Conservation (phyloP, 805 yeast genomes). For the Ogataea pini region DNA sequence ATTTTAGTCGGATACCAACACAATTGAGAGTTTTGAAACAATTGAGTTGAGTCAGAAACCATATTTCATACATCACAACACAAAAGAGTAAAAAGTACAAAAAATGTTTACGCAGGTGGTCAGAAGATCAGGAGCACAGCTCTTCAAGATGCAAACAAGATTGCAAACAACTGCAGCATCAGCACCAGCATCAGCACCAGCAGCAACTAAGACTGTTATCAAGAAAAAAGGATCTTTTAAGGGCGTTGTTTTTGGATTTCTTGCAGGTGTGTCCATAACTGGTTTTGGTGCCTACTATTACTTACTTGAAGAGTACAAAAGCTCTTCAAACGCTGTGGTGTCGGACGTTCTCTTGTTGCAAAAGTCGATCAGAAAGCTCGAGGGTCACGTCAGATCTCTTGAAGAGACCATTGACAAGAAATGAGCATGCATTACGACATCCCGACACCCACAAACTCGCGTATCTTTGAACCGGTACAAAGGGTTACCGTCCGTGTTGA, state of each 20-base stretch:
- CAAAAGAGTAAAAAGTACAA: background rate
- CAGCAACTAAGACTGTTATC: slow-evolving; percentile 10
- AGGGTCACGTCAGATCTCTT: slow-evolving; percentile 64
- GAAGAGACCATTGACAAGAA: slow-evolving; percentile 43
- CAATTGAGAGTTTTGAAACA: background rate
- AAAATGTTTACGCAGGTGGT: slow-evolving; percentile 5
- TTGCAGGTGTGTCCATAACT: slow-evolving; percentile 72
- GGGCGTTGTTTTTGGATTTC: slow-evolving; percentile 68
- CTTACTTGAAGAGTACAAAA: slow-evolving; percentile 73
- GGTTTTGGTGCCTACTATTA: slow-evolving; percentile 79
- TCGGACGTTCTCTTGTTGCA: slow-evolving; percentile 75
- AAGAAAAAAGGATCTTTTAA: slow-evolving; percentile 32
- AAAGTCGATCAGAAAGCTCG: slow-evolving; percentile 65
- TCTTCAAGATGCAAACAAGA: slow-evolving; percentile 19
- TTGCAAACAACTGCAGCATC: slow-evolving; percentile 24
- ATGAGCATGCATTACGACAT: slow-evolving; percentile 10
- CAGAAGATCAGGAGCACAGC: slow-evolving; percentile 7
- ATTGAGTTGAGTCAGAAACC: slow-evolving; percentile 1
- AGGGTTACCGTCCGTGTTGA: background rate
- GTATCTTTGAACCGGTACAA: background rate
- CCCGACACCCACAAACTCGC: background rate
- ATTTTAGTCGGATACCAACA: background rate
- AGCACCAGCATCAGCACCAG: slow-evolving; percentile 1
- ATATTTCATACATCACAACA: background rate
- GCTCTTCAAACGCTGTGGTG: slow-evolving; percentile 68